phyloP scores from a whole-genome alignment of 2,329 filamentous ascomycete genomes.

The Fusarium kyushuense region DNA sequence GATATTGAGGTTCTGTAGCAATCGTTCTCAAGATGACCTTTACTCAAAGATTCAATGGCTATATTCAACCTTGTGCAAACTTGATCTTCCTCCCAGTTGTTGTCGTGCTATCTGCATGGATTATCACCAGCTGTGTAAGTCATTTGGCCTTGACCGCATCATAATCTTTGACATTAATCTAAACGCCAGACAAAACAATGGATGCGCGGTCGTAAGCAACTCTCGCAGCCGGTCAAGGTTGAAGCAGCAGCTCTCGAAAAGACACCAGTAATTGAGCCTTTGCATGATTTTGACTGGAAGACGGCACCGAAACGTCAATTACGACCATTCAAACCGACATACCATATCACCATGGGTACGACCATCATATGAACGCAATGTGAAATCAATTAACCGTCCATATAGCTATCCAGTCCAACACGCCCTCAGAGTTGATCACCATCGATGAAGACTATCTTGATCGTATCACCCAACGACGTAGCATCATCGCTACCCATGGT shows the following conservation, averaged over 20 bases:
- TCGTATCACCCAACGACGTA: slow-evolving; percentile 56
- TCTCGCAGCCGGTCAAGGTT: not conserved
- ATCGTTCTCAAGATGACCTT: not conserved
- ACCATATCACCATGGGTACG: slow-evolving; percentile 38
- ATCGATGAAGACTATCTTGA: slow-evolving; percentile 64
- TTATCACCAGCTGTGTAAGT: slow-evolving; percentile 26
- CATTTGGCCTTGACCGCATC: not conserved
- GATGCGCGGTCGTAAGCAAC: slow-evolving; percentile 32
- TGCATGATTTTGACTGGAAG: slow-evolving; percentile 34
- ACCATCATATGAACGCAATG: rapidly evolving
- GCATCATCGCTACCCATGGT: slow-evolving; percentile 50
- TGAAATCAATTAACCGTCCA: not conserved
- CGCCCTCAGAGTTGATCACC: slow-evolving; percentile 63
- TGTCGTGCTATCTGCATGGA: slow-evolving; percentile 21
- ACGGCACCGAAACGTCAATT: slow-evolving; percentile 14
- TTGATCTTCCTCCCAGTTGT: slow-evolving; percentile 20
- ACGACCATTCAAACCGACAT: slow-evolving; percentile 31
- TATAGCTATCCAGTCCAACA: slow-evolving; percentile 57
- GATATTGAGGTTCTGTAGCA: not conserved
- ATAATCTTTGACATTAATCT: not conserved
- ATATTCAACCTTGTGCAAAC: slow-evolving; percentile 14
- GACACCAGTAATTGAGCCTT: not conserved
- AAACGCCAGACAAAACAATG: slow-evolving; percentile 34
- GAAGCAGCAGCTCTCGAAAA: slow-evolving; percentile 10
- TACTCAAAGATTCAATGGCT: not conserved